These are phyloP conservation scores for Handroanthus guayacan DNA, from an alignment of 257 asterid species.

Conservation along the genomic window DNA sequence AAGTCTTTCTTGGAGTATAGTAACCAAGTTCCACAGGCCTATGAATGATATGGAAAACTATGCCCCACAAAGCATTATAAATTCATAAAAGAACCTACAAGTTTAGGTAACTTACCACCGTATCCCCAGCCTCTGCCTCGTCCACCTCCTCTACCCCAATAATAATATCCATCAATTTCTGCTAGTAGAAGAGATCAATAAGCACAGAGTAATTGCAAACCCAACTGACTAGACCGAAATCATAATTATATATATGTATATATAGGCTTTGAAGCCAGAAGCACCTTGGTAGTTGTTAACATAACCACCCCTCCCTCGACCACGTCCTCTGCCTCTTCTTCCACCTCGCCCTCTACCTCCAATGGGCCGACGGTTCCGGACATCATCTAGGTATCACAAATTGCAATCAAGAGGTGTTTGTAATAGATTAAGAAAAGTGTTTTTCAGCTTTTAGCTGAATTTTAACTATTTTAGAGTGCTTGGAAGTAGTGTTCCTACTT, in stretches of 20 bases:
- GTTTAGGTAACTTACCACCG: conserved; percentile 44
- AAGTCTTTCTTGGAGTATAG: neutral
- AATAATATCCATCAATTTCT: conserved; percentile 42
- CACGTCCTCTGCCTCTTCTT: conserved; percentile 44
- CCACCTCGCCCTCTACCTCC: conserved; percentile 43
- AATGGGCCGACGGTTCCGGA: conserved; percentile 22
- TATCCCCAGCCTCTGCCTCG: conserved; percentile 60
- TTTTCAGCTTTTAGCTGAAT: neutral
- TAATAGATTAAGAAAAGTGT: neutral
- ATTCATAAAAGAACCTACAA: too few species aligned
- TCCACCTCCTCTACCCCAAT: conserved; percentile 35
- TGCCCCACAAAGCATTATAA: neutral
- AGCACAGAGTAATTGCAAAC: neutral
- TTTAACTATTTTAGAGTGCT: too few species aligned
- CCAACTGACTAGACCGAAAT: neutral
- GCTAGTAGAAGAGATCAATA: neutral
- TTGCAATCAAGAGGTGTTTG: conserved; percentile 9
- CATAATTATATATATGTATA: neutral
- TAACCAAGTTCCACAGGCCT: too few species aligned
- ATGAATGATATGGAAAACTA: too few species aligned
- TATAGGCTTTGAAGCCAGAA: neutral
- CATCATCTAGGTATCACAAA: conserved; percentile 16
- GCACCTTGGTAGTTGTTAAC: conserved; percentile 50
- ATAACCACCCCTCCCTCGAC: conserved; percentile 28
- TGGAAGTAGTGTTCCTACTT: neutral